Conservation (phyloP, 2,329 filamentous ascomycete genomes). For the Alternaria arborescens region DNA sequence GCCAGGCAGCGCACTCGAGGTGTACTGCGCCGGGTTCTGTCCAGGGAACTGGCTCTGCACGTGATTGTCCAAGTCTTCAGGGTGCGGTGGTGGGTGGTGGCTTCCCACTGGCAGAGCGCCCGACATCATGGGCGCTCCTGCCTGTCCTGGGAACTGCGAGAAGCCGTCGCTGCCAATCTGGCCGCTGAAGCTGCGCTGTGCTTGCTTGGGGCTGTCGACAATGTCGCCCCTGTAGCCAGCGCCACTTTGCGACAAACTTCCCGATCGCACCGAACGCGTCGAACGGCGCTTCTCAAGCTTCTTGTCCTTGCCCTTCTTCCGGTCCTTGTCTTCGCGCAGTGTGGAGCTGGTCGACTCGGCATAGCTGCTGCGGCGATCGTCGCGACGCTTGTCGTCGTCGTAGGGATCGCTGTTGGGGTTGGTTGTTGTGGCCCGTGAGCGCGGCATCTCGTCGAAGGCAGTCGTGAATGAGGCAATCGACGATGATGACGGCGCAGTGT, state of each 20-base stretch:
- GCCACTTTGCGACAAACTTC: constrained; percentile 38
- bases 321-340: constrained; percentile 43
- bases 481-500: constrained; percentile 44
- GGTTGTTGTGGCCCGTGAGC: constrained; percentile 22
- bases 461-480: constrained; percentile 53
- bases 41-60: constrained; percentile 67
- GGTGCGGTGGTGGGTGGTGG: constrained; percentile 26
- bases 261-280: constrained; percentile 40
- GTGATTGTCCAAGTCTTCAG: constrained; percentile 54
- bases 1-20: constrained; percentile 57
- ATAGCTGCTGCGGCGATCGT: constrained; percentile 43
- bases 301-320: constrained; percentile 36
- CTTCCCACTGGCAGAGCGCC: constrained; percentile 41
- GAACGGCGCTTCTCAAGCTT: constrained; percentile 43
- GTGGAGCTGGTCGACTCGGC: constrained; percentile 39
- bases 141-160: constrained; percentile 48
- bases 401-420: constrained; percentile 44
- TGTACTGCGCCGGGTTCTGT: constrained; percentile 59
- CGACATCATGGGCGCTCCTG: constrained; percentile 46
- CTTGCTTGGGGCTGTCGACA: constrained; percentile 38
- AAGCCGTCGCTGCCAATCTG: constrained; percentile 44
- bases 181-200: constrained; percentile 38
- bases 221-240: constrained; percentile 42
- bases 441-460: constrained; percentile 44
- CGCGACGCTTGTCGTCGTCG: constrained; percentile 39